Base-by-base conservation (phyloP, 345 rosid species). In the Boechera retrofracta region DNA sequence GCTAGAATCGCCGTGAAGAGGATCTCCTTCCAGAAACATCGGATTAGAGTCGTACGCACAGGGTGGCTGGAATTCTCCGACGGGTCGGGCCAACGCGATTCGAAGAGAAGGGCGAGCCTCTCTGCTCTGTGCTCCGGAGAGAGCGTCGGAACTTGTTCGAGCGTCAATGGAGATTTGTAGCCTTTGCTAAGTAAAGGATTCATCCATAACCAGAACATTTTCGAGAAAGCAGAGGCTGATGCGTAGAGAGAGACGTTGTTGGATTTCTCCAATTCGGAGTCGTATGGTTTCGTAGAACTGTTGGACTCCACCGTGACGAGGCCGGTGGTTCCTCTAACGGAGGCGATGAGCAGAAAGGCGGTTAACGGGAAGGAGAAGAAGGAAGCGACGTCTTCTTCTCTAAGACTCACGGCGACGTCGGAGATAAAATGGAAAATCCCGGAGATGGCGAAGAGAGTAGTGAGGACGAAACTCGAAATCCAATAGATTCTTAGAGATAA, bases 131-230 rank as follows among this genome's bases (percentile, higher is more conserved):
- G 97, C 62, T 88, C 85, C 0, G 89, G 95, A 0, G 97, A 88
- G 36, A 94, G 91, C 15, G 87, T 78, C 0, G 98, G 98, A 33
- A 94, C 82, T 13, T 92, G 88, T 9, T 86, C 87, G 2, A 89
- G 77, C 45, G 83, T 92, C 49, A 94, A 83, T 26, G 98, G 93
- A 16, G 97, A 84, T 73, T 85, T 82, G 76, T 89, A 94, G 29
- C 97, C 98, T 83, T 86, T 88, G 53, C 78, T 83, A 21, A 92
- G 80, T 36, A 94, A 72, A 12, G 97, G 97, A 79, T 90, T 94
- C 90, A 94, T 89, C 98, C 97, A 94, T 32, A 94, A 35, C 98
- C 95, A 94, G 41, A 94, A 92, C 65, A 80, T 70, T 67, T 85
- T 92, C 2, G 97, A 92, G 39, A 87, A 2, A 26, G 65, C 31